Percentiles rank a stretch among this genome's conserved stretches.
These are phyloP conservation scores for Helotiales sp. DNA, from an alignment of 2,329 filamentous ascomycete species.

Conservation along the genomic window DNA sequence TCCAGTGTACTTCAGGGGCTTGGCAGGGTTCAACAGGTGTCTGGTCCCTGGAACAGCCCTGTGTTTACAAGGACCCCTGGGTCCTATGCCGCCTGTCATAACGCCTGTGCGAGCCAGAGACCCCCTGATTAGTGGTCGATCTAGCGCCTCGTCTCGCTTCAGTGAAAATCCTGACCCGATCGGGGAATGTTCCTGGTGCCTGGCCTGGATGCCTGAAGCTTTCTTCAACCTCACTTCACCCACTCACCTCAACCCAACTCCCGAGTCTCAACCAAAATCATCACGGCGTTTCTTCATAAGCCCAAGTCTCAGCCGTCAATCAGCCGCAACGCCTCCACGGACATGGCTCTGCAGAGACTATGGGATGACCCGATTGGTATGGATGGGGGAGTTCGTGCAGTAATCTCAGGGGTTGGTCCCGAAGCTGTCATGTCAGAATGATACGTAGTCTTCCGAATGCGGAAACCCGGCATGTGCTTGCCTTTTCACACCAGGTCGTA, in stretches of 20 bases:
- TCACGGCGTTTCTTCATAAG: background rate
- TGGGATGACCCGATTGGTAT: background rate
- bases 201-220: background rate
- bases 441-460: background rate
- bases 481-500: background rate
- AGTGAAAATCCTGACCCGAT: no score
- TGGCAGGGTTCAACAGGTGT: background rate
- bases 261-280: background rate
- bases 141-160: constrained; percentile 2
- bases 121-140: background rate
- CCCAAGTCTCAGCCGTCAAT: background rate
- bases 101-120: background rate
- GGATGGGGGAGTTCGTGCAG: constrained; percentile 1
- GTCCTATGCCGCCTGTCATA: background rate
- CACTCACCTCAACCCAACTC: background rate
- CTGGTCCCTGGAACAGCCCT: background rate
- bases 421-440: background rate
- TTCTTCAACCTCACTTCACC: background rate
- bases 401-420: background rate
- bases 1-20: background rate
- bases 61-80: background rate
- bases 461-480: background rate
- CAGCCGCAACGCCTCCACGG: constrained; percentile 2
- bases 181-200: no score
- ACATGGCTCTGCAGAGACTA: background rate